Evolutionary conservation across 352 stramenopile genomes (phyloP).

Genomic region (Pythium aristosporum): DNA sequence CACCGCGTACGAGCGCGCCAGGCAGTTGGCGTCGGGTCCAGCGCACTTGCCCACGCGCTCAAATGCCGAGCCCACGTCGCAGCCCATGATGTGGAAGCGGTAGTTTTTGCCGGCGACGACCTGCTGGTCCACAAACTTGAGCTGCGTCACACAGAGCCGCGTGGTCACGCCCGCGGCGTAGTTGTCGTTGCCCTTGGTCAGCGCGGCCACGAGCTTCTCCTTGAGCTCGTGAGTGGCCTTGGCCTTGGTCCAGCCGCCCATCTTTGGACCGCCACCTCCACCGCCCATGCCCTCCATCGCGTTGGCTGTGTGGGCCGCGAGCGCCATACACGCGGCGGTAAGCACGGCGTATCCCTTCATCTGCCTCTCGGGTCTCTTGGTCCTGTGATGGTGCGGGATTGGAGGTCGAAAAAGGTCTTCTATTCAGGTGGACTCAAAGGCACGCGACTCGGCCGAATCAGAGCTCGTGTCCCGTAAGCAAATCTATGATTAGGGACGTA

Average conservation of each 20-base stretch:
- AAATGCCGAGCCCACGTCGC: conserved; percentile 33
- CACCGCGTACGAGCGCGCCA: conserved; percentile 42
- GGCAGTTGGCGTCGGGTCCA: conserved; percentile 27
- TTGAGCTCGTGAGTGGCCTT: conserved; percentile 25
- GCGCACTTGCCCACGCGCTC: conserved; percentile 43
- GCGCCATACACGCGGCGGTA: conserved; percentile 2
- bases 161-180: conserved; percentile 28
- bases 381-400: background rate
- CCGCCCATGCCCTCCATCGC: conserved; percentile 23
- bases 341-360: conserved; percentile 7
- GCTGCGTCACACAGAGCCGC: conserved; percentile 42
- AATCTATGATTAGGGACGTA: background rate
- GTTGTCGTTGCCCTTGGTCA: conserved; percentile 29
- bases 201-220: conserved; percentile 22
- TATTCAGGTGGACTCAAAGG: conserved; percentile 1
- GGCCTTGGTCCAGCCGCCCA: conserved; percentile 24
- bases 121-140: conserved; percentile 50
- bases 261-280: background rate
- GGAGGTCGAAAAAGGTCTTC: background rate
- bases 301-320: conserved; percentile 9
- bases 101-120: conserved; percentile 81
- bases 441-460: conserved; percentile 18
- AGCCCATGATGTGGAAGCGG: conserved; percentile 60
- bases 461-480: conserved; percentile 6
- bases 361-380: background rate